Evolutionary conservation across 2,329 filamentous ascomycete genomes (phyloP), one percentile per base, ranked within the genome.

Genomic region (Fusarium marasasianum): DNA sequence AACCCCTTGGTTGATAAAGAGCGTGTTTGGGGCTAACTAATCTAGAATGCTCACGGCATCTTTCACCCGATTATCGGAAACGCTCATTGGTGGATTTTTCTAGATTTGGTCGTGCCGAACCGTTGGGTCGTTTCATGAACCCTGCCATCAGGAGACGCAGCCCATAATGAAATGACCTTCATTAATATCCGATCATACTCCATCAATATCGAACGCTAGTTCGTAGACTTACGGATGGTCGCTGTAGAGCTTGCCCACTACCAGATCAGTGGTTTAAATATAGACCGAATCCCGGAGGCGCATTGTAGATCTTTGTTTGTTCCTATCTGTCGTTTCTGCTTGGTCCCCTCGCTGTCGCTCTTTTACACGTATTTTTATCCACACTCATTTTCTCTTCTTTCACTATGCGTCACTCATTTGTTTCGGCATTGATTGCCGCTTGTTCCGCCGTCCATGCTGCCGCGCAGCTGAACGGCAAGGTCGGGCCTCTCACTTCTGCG

Each of bases 401-500:
- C 60, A 56, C 26, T 50, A 69, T 69, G 68, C 66, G 47, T 57
- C 60, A 66, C 31, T 61, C 69, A 1, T 62, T 71, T 17, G 1
- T 75, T 6, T 73, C 74, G 65, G 66, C 70, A 66, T 61, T 76
- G 37, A 59, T 70, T 51, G 73, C 73, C 63, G 48, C 59, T 22
- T 29, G n/a, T 65, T 73, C 62, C 11, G 73, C 73, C 50, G 1
- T 72, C 13, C 64, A 73, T 8, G 70, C 73, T 69, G 70, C 70
- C 63, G 74, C 72, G 62, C 74, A 76, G 67, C 55, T 76, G 5
- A 75, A 40, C 24, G 74, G 73, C 15, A 63, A 60, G 33, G 74
- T 76, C n/a, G 74, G 74, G 9, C 72, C 72, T 8, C 51, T 64
- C 8, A 76, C 71, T 3, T 65, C 40, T 13, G 40, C 20, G 3